Evolutionary conservation across 129 eudicot species (phyloP), one percentile per base, ranked within the genome.

Genomic region (Solidago caesia): DNA sequence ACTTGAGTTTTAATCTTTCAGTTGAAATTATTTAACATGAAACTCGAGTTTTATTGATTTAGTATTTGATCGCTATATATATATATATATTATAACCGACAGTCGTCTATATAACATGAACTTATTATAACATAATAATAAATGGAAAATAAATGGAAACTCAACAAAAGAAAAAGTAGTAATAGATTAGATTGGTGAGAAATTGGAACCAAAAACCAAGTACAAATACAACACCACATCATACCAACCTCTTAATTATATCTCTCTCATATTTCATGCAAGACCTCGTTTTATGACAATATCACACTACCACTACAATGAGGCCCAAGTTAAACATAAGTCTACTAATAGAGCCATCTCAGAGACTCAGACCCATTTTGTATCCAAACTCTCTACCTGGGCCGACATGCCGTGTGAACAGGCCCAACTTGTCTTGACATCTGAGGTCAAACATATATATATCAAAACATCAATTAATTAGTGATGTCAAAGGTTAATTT

Each of bases 371-470:
- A 72, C 77, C 74, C 74, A 16, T 56, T 21, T 56, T 33, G 14
- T 29, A 8, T 55, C 57, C 53, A 5, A 33, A 64, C 7, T 55
- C 39, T 64, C 73, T 79, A 87, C 26, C 89, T 84, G 44, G 87
- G 84, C 63, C 87, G 88, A 68, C 85, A 77, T 65, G 98, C 96
- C 4, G 72, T 80, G 80, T 88, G 88, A 39, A 72, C 11, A 56
- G 97, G 92, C 76, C 98, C 92, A 78, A 72, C 86, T 85, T 90
- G 98, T 78, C 98, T 93, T 67, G 87, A 87, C 84, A 79, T 68
- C 98, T 93, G 91, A 75, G 8, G 47, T 45, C 79, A 73, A 25
- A 65, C 15, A 5, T 29, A 10, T 13, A 68, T 5, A 71, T 1
- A 49, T 21, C 26, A 2, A 4, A 42, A 12, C 51, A 6, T 45